A percentile compares a stretch with the other conserved stretches of the same genome.
Evolutionary conservation across 148 eudicot species (phyloP).

Genomic region (Tetragonia tetragonoides): DNA sequence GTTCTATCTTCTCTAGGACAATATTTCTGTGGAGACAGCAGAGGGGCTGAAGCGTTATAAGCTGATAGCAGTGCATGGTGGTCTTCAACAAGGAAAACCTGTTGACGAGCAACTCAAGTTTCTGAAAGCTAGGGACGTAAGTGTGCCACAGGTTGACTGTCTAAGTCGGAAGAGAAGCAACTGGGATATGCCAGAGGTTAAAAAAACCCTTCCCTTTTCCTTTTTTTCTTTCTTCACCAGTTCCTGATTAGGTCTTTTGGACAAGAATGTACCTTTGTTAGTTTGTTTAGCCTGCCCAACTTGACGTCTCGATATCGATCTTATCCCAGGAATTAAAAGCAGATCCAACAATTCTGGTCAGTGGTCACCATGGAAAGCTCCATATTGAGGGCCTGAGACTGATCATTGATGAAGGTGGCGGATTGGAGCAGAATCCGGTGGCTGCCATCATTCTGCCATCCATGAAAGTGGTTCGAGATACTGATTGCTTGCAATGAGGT

Average conservation of each 20-base stretch:
- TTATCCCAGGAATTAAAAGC: slow-evolving; percentile 47
- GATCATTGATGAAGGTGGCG: slow-evolving; percentile 85
- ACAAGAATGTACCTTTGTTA: too few relatives aligned
- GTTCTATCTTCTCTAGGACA: slow-evolving; percentile 49
- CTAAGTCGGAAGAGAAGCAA: slow-evolving; percentile 74
- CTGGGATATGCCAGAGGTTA: slow-evolving; percentile 90
- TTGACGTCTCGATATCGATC: too few relatives aligned
- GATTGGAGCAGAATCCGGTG: slow-evolving; percentile 55
- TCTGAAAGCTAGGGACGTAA: slow-evolving; percentile 68
- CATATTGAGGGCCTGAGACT: slow-evolving; percentile 70
- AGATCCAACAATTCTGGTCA: slow-evolving; percentile 56
- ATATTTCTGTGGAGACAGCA: slow-evolving; percentile 59
- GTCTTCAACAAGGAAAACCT: slow-evolving; percentile 64
- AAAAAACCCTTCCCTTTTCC: too few relatives aligned
- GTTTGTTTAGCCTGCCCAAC: too few relatives aligned
- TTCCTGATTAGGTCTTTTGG: too few relatives aligned
- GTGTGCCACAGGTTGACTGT: slow-evolving; percentile 69
- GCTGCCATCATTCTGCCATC: slow-evolving; percentile 84
- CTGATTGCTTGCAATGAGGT: slow-evolving; percentile 26
- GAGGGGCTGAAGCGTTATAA: slow-evolving; percentile 57
- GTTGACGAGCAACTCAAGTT: slow-evolving; percentile 64
- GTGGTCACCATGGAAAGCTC: slow-evolving; percentile 97
- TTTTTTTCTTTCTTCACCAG: too few relatives aligned
- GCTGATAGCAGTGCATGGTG: slow-evolving; percentile 85
- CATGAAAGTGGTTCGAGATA: slow-evolving; percentile 65